These are phyloP conservation scores for Gyrodon lividus DNA, from an alignment of 768 basidiomycete species.

Conservation along the genomic window DNA sequence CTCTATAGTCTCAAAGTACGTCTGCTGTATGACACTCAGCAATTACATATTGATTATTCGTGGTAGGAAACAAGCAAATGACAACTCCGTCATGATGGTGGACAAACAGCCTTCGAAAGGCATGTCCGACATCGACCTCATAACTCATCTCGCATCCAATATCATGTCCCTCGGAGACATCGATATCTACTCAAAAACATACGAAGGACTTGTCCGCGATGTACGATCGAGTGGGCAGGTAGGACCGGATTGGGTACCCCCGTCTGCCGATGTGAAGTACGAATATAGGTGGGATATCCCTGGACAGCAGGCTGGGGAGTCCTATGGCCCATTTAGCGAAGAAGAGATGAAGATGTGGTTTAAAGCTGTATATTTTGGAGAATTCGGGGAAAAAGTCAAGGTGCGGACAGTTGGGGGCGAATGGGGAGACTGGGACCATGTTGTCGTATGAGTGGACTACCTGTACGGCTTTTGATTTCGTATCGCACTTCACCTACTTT, in stretches of 20 bases:
- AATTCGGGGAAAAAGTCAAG: conserved; percentile 72
- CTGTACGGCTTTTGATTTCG: neutral
- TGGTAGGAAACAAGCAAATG: conserved; percentile 30
- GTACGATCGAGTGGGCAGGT: conserved; percentile 74
- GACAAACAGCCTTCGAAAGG: conserved; percentile 41
- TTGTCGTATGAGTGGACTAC: conserved; percentile 42
- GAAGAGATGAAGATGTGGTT: conserved; percentile 81
- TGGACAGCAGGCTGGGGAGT: conserved; percentile 46
- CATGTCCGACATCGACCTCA: conserved; percentile 64
- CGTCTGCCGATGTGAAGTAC: conserved; percentile 72
- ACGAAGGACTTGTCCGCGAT: conserved; percentile 78
- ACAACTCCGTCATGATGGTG: conserved; percentile 44
- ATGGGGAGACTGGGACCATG: conserved; percentile 75
- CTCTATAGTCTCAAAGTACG: conserved; percentile 25
- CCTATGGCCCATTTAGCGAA: conserved; percentile 80
- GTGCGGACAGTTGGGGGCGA: conserved; percentile 64
- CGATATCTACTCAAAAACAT: conserved; percentile 84
- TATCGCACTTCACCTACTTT: neutral
- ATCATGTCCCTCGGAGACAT: conserved; percentile 84
- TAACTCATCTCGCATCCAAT: conserved; percentile 86
- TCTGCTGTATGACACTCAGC: neutral
- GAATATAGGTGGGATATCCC: conserved; percentile 79
- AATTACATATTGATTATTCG: conserved; percentile 1
- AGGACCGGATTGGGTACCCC: conserved; percentile 67
- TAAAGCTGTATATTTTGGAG: conserved; percentile 79